These are phyloP conservation scores for Rhizopogon sp. DNA, from an alignment of 768 basidiomycete genomes.

Conservation along the genomic window DNA sequence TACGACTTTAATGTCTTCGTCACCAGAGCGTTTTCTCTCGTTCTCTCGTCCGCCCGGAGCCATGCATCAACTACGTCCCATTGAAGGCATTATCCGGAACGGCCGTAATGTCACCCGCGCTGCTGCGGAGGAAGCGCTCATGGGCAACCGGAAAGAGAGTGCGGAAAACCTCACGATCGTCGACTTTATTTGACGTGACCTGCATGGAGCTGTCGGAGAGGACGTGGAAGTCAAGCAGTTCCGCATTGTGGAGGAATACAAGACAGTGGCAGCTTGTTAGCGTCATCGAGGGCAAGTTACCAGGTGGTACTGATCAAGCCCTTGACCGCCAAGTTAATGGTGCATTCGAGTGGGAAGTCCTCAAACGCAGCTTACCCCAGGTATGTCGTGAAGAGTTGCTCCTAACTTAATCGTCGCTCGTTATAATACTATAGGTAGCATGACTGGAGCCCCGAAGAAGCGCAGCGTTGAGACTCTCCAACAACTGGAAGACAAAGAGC, in stretches of 20 bases:
- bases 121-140: slow-evolving; percentile 58
- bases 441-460: slow-evolving; percentile 97
- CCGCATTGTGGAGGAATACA: slow-evolving; percentile 85
- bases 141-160: slow-evolving; percentile 78
- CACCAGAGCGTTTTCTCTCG: slow-evolving; percentile 89
- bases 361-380: slow-evolving; percentile 84
- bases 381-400: slow-evolving; percentile 32
- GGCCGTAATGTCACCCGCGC: slow-evolving; percentile 56
- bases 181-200: slow-evolving; percentile 90
- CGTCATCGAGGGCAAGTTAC: slow-evolving; percentile 73
- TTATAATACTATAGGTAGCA: slow-evolving; percentile 57
- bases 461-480: slow-evolving; percentile 89
- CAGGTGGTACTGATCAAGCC: slow-evolving; percentile 26
- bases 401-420: neutral
- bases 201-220: slow-evolving; percentile 79
- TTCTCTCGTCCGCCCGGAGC: slow-evolving; percentile 62
- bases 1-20: slow-evolving; percentile 76
- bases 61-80: slow-evolving; percentile 82
- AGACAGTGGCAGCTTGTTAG: slow-evolving; percentile 96
- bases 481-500: slow-evolving; percentile 62
- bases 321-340: slow-evolving; percentile 32
- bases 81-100: slow-evolving; percentile 88
- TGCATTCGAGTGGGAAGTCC: slow-evolving; percentile 71
- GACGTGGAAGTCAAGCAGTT: slow-evolving; percentile 81
- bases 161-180: slow-evolving; percentile 99